These are phyloP conservation scores for Daldinia grandis DNA, from an alignment of 495 filamentous ascomycete species.

Conservation along the genomic window DNA sequence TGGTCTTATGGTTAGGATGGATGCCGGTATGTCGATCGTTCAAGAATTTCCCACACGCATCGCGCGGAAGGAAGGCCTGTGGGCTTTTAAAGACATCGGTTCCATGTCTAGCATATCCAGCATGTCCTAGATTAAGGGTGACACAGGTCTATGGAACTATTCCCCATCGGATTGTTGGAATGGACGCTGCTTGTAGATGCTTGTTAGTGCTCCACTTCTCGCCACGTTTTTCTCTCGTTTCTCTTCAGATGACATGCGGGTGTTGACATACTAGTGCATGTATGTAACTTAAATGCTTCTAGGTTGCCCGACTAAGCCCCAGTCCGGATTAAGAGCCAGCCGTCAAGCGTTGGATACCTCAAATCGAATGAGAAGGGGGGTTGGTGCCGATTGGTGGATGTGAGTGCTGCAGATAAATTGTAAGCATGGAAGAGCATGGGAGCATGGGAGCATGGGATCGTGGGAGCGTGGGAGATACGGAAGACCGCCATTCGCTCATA, in stretches of 20 bases:
- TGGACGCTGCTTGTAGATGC: conserved; percentile 15
- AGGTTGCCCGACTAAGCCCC: conserved; percentile 3
- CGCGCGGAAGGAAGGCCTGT: conserved; percentile 21
- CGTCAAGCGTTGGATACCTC: conserved; percentile 18
- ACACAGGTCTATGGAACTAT: conserved; percentile 26
- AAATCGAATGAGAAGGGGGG: conserved; percentile 18
- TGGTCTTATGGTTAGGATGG: neutral
- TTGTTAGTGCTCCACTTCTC: conserved; percentile 31
- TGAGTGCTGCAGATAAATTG: conserved; percentile 33
- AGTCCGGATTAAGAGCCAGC: conserved; percentile 14
- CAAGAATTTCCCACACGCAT: conserved; percentile 12
- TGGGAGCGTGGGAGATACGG: neutral
- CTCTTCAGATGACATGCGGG: conserved; percentile 16
- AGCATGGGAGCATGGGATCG: neutral
- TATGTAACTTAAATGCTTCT: conserved; percentile 20
- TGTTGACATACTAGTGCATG: conserved; percentile 11
- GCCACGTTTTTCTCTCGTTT: conserved; percentile 36
- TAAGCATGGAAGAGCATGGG: conserved; percentile 19
- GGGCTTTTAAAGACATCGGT: conserved; percentile 9
- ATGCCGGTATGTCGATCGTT: neutral
- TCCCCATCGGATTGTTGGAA: conserved; percentile 20
- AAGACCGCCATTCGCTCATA: neutral
- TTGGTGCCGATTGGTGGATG: conserved; percentile 25
- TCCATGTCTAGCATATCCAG: neutral
- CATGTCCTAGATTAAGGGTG: conserved; percentile 40